A percentile compares a stretch with the other conserved stretches of the same genome.
Conservation (phyloP, 805 yeast genomes). For the Candida bentonensis region DNA sequence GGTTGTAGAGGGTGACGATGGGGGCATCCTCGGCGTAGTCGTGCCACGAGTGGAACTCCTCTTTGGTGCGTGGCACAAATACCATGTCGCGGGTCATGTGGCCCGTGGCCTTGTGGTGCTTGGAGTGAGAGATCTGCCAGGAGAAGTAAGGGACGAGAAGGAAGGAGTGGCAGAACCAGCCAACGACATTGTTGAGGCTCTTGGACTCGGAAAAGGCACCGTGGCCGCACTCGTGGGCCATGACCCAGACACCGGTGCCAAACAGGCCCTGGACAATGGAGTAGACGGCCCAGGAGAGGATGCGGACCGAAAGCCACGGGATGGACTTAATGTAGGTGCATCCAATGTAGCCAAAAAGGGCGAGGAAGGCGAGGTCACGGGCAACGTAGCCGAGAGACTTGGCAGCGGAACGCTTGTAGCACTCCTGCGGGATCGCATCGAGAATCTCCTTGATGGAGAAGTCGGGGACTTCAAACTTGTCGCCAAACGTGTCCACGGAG, state of each 20-base stretch:
- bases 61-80: constrained; percentile 59
- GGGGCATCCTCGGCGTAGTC: constrained; percentile 69
- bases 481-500: constrained; percentile 42
- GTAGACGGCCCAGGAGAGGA: constrained; percentile 45
- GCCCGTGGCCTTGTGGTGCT: constrained; percentile 86
- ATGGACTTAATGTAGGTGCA: constrained; percentile 39
- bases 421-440: constrained; percentile 56
- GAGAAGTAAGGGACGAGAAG: constrained; percentile 75
- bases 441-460: constrained; percentile 63
- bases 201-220: constrained; percentile 68
- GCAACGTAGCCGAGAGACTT: constrained; percentile 50
- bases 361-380: constrained; percentile 39
- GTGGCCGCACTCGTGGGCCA: constrained; percentile 90
- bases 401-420: constrained; percentile 49
- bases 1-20: constrained; percentile 38
- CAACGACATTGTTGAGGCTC: constrained; percentile 61
- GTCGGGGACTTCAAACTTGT: constrained; percentile 59
- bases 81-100: constrained; percentile 75
- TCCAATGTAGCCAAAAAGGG: constrained; percentile 38
- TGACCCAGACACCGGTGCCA: constrained; percentile 69
- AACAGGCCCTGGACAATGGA: constrained; percentile 45
- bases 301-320: constrained; percentile 31
- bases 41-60: constrained; percentile 32
- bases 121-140: constrained; percentile 73
- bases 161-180: constrained; percentile 72